These are phyloP conservation scores for Saccharomycopsis amapae DNA, from an alignment of 805 yeast genomes.

Conservation along the genomic window DNA sequence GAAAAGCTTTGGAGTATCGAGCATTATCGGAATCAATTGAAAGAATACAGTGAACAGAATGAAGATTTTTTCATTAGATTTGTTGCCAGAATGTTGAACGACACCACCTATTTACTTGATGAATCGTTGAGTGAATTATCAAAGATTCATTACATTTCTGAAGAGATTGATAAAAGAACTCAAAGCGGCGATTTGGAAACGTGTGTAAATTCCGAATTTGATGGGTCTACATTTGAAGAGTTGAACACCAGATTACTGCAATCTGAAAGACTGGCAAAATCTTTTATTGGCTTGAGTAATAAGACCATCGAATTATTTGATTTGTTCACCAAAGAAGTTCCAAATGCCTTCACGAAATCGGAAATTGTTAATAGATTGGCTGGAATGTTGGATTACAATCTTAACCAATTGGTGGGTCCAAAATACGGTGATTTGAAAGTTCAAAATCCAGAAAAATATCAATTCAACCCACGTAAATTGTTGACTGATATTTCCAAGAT, in stretches of 20 bases:
- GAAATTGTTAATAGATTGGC: conserved; percentile 93
- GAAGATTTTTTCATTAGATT: conserved; percentile 85
- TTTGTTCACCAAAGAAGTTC: conserved; percentile 79
- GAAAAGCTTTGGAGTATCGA: conserved; percentile 79
- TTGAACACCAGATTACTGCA: conserved; percentile 46
- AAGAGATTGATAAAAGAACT: conserved; percentile 47
- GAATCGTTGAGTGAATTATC: conserved; percentile 78
- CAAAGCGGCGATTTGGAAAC: conserved; percentile 24
- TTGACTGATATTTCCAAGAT: conserved; percentile 66
- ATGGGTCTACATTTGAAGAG: conserved; percentile 42
- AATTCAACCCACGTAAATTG: conserved; percentile 71
- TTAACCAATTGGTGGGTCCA: conserved; percentile 92
- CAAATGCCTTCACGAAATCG: conserved; percentile 74
- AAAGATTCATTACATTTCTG: conserved; percentile 69
- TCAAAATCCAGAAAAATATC: conserved; percentile 70
- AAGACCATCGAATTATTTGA: conserved; percentile 75
- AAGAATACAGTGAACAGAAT: conserved; percentile 55
- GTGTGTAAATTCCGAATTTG: conserved; percentile 29
- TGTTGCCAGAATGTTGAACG: conserved; percentile 91
- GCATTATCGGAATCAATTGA: conserved; percentile 60
- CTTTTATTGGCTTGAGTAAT: conserved; percentile 75
- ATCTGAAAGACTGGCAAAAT: conserved; percentile 71
- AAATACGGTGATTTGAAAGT: conserved; percentile 86
- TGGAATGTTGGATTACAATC: conserved; percentile 89
- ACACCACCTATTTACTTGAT: conserved; percentile 84